Conservation (phyloP, 2,329 filamentous ascomycete species). For the Trichophyton rubrum region DNA sequence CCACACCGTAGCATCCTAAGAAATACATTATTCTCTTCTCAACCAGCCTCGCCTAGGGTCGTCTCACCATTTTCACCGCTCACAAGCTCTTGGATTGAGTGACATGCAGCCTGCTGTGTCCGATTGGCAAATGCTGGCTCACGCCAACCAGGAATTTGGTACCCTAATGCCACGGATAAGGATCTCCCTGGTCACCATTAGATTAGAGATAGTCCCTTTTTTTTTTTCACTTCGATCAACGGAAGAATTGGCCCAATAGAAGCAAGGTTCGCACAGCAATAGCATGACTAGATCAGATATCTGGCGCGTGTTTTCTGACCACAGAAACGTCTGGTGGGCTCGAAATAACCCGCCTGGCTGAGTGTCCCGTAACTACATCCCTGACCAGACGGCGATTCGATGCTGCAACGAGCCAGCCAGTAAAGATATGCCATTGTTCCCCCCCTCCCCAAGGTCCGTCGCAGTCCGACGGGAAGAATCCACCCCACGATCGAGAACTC, state of each 20-base stretch:
- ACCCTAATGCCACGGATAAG: not conserved
- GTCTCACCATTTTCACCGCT: not conserved
- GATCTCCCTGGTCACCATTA: not conserved
- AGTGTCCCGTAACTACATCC: not conserved
- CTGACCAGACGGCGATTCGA: not conserved
- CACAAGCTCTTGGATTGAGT: not conserved
- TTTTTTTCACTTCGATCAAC: not conserved
- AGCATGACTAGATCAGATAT: not conserved
- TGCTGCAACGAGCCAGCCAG: not conserved
- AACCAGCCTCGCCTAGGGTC: not conserved
- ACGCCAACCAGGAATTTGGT: not conserved
- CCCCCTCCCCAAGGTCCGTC: not conserved
- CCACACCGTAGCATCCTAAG: not conserved
- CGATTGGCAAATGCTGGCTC: not conserved
- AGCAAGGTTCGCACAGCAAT: not conserved
- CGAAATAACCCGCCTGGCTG: not conserved
- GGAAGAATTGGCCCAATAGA: not conserved
- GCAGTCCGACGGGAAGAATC: not conserved
- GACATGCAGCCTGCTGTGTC: not conserved
- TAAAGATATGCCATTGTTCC: not conserved
- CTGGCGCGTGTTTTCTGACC: not conserved
- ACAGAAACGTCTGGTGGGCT: not conserved
- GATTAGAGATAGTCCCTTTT: not conserved
- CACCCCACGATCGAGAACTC: not conserved
- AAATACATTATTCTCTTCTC: not conserved